Evolutionary conservation across 345 rosid genomes (phyloP).

Genomic region (Hypericum androsaemum): DNA sequence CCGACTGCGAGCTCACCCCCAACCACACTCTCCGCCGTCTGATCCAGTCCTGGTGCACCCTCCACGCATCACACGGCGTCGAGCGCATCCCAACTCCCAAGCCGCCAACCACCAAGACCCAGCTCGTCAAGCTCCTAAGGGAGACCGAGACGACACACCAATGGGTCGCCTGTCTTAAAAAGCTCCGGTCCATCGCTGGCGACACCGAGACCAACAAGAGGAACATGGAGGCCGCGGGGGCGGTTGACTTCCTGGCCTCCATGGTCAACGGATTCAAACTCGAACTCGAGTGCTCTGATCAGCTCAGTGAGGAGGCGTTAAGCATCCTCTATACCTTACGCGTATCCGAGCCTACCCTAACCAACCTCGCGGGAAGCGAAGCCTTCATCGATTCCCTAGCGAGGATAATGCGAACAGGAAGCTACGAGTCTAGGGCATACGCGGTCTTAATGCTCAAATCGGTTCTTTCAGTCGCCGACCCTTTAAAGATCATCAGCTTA

Average conservation of each 20-base stretch:
- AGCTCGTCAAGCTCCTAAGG: conserved; percentile 27
- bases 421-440: no score
- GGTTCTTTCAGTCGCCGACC: no score
- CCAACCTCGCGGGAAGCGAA: conserved; percentile 13
- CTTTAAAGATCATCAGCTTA: no score
- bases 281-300: no score
- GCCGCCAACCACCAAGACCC: conserved; percentile 20
- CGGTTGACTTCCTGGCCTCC: conserved; percentile 34
- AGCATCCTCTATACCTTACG: conserved; percentile 26
- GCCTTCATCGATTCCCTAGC: conserved; percentile 18
- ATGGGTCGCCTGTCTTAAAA: conserved; percentile 24
- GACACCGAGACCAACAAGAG: conserved; percentile 31
- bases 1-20: conserved; percentile 42
- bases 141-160: conserved; percentile 24
- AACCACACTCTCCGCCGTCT: conserved; percentile 81
- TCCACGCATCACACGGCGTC: conserved; percentile 41
- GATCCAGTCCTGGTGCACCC: conserved; percentile 79
- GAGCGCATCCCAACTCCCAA: conserved; percentile 45
- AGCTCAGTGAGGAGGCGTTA: conserved; percentile 40
- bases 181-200: conserved; percentile 29
- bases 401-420: no score
- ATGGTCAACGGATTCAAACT: conserved; percentile 12
- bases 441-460: no score
- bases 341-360: conserved; percentile 20
- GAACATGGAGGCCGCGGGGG: conserved; percentile 25